These are phyloP conservation scores for Cyanidiococcus yangmingshanensis DNA, from an alignment of 23 red algal genomes.

Conservation along the genomic window DNA sequence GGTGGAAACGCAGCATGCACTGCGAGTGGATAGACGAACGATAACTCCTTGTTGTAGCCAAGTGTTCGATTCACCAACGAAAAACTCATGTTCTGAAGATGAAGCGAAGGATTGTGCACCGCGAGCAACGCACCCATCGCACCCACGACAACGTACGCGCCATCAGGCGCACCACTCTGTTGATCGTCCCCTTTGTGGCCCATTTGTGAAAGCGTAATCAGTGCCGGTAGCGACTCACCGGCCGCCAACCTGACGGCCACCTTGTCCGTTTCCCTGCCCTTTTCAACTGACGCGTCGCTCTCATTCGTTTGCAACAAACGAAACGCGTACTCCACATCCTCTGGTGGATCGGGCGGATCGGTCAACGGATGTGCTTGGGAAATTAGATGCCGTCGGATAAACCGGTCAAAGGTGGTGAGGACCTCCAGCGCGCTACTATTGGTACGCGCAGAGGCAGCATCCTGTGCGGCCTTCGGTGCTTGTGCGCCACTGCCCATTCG, in stretches of 20 bases:
- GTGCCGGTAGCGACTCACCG: background rate
- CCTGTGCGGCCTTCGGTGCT: too few relatives aligned
- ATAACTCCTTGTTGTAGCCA: background rate
- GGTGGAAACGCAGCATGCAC: conserved; percentile 4
- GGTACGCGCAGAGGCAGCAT: too few relatives aligned
- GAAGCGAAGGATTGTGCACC: background rate
- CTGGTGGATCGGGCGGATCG: background rate
- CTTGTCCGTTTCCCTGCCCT: background rate
- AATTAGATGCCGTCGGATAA: background rate
- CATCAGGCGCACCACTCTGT: background rate
- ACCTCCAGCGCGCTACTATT: background rate
- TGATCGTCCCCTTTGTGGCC: background rate
- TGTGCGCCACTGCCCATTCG: too few relatives aligned
- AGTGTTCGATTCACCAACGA: conserved; percentile 14
- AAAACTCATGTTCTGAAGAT: background rate
- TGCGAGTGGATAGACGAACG: conserved; percentile 5
- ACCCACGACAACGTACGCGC: background rate
- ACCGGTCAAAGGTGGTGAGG: background rate
- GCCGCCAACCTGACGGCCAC: background rate
- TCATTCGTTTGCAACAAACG: background rate
- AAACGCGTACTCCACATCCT: background rate
- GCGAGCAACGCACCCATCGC: conserved; percentile 6
- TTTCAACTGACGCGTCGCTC: background rate
- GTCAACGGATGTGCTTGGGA: background rate
- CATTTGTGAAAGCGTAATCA: background rate